Base-by-base conservation (phyloP, 177 flowering plant genomes). In the Telopea speciosissima region DNA sequence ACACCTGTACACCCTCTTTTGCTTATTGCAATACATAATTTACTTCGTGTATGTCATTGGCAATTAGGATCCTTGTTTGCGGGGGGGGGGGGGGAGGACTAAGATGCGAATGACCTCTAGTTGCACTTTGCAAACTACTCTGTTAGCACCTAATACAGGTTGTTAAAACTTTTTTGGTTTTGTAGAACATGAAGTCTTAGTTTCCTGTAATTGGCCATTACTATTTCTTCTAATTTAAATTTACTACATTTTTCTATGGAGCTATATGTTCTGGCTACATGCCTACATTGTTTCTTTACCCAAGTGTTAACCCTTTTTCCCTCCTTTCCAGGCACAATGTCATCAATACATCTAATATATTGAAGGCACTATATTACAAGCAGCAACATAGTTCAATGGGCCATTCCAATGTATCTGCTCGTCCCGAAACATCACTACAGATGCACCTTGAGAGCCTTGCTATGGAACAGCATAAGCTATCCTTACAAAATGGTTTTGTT, bases 391-490 rank as follows among this genome's bases (percentile, higher is more conserved):
- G 66, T 33, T 65, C 52, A 49, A 49, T 62, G 5, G 68, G 58
- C 1, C 56, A 8, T 60, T 70, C 65, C 19, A 65, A 59, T 66
- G 31, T 64, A 1, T 69, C 84, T 60, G n/a, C 62, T 42, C 52
- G 61, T 54, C 70, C 75, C 0, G 76, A 68, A 58, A 74, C 73
- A 59, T 24, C 84, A 22, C 44, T 80, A 68, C 82, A 63, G 62
- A 28, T 66, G 25, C 69, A 70, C 72, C 33, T 87, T 11, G 79
- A 82, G 78, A 75, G 82, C 63, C 42, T 84, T 24, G 97, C 92
- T 25, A 76, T 85, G 87, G 78, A 84, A 67, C 83, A 81, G 52
- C 96, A 92, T 61, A 79, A 79, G 52, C 68, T 66, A 28, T 77
- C 88, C 24, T 74, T 92, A 24, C 71, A 69, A 66, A 69, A 73